phyloP scores from a whole-genome alignment of 495 filamentous ascomycete species.

The Parachaetomium inaequale region DNA sequence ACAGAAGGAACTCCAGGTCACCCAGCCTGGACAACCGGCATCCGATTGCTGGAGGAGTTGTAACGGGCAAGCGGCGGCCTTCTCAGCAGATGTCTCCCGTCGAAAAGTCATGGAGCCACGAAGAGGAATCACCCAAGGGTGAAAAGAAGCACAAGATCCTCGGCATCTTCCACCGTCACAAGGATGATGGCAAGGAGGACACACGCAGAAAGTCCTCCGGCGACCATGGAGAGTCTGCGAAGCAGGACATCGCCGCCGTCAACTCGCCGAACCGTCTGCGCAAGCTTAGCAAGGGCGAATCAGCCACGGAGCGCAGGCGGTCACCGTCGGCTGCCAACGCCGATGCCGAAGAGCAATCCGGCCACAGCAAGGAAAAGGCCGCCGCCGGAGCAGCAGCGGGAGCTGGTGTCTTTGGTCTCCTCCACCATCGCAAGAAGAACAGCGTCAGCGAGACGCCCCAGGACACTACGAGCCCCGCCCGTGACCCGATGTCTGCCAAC shows the following conservation, averaged over 20 bases:
- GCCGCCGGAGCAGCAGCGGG: conserved; percentile 30
- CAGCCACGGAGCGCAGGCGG: not conserved
- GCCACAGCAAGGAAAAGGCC: conserved; percentile 27
- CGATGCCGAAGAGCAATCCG: conserved; percentile 1
- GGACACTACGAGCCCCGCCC: conserved; percentile 3
- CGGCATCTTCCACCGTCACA: conserved; percentile 34
- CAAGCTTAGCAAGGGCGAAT: conserved; percentile 11
- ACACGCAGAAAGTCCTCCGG: conserved; percentile 9
- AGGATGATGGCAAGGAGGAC: conserved; percentile 22
- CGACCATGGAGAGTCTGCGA: not conserved
- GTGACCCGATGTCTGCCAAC: not conserved
- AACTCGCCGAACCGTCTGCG: conserved; percentile 6
- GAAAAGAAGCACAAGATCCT: conserved; percentile 29
- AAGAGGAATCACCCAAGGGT: conserved; percentile 6
- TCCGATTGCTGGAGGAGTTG: not conserved
- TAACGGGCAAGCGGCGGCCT: not conserved
- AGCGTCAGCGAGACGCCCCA: conserved; percentile 16
- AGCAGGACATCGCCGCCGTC: not conserved
- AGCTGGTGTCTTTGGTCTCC: conserved; percentile 19
- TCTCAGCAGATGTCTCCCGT: conserved; percentile 5
- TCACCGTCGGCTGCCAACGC: not conserved
- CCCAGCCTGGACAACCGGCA: not conserved
- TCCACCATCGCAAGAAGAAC: conserved; percentile 22
- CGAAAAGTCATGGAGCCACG: conserved; percentile 1
- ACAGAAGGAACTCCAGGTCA: not conserved